Conservation (phyloP, 768 basidiomycete genomes). For the Floccularia luteovirens region DNA sequence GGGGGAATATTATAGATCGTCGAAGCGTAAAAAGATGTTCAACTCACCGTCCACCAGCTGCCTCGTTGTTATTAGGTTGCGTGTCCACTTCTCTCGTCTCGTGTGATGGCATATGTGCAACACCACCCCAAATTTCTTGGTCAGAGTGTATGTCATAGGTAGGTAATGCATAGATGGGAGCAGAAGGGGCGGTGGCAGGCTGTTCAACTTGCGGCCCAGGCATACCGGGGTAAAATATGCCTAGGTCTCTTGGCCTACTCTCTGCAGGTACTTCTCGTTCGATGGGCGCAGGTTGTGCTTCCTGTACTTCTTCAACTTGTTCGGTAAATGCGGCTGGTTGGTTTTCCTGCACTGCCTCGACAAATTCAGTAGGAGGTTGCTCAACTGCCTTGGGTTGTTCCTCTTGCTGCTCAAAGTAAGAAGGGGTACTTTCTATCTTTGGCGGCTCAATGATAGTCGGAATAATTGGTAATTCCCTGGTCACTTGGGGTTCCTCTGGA, state of each 20-base stretch:
- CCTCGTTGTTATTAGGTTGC: background rate
- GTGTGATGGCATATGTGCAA: background rate
- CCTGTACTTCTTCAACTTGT: background rate
- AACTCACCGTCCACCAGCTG: background rate
- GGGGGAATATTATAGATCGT: slow-evolving; percentile 6
- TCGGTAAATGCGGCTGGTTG: background rate
- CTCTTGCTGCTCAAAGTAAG: background rate
- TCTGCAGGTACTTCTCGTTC: background rate
- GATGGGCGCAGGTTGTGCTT: background rate
- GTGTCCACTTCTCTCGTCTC: background rate
- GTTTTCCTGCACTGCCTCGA: slow-evolving; percentile 11
- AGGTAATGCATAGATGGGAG: background rate
- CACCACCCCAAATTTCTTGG: slow-evolving; percentile 1
- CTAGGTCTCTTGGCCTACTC: too few species aligned
- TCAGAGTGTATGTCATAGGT: background rate
- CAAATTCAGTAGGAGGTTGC: slow-evolving; percentile 8
- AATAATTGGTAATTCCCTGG: background rate
- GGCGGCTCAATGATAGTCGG: background rate
- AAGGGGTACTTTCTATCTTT: background rate
- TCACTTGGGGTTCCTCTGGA: background rate
- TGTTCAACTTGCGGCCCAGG: too few species aligned
- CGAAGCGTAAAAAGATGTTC: background rate
- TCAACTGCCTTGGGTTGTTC: background rate
- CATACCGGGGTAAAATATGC: background rate
- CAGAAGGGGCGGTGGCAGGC: background rate